Evolutionary conservation across 1,284 basidiomycete species (phyloP), one percentile per base, ranked within the genome.

Genomic region (Mycena sp.): DNA sequence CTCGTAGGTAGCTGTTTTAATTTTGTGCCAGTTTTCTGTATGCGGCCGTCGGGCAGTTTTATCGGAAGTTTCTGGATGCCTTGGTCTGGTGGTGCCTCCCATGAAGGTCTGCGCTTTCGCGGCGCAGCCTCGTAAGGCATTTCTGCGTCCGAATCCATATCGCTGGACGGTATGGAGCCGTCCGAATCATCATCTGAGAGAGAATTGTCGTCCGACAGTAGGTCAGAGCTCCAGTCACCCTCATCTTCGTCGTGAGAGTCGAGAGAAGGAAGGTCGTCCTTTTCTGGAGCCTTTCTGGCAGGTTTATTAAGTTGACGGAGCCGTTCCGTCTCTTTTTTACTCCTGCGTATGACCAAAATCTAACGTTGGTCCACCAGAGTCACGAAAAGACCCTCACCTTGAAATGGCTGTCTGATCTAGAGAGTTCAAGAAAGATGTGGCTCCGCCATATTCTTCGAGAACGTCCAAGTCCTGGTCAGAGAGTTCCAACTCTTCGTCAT

Each of bases 31-130:
- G 85, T 90, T 67, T 88, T 84, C 78, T 92, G 87, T 72, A 97
- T 86, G 72, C 88, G 89, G 3, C 96, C 96, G 71, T 93, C 87
- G 4, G 91, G 86, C 3, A 96, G 86, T 80, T 97, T 97, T 79
- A 96, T 96, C 13, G 96, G 96, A 62, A 97, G 84, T 56, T 93
- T 87, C 65, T 89, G 86, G 62, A 96, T 88, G 65, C 87, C 86
- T 67, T 83, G 83, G 39, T 84, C 83, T 55, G 84, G 80, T 38
- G 86, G 82, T 22, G 82, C 76, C 48, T 87, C 83, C 82, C 85
- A 85, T 18, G 84, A 83, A 25, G 81, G 76, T 37, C 80, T 84
- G 64, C 82, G 84, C 77, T 85, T 88, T 57, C 93, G 87, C 39
- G 91, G 89, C 38, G 82, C 80, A 52, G 81, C 80, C 79, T 95